Evolutionary conservation across 768 basidiomycete genomes (phyloP), one percentile per base, ranked within the genome.

Genomic region (Lactifluus subvellereus): DNA sequence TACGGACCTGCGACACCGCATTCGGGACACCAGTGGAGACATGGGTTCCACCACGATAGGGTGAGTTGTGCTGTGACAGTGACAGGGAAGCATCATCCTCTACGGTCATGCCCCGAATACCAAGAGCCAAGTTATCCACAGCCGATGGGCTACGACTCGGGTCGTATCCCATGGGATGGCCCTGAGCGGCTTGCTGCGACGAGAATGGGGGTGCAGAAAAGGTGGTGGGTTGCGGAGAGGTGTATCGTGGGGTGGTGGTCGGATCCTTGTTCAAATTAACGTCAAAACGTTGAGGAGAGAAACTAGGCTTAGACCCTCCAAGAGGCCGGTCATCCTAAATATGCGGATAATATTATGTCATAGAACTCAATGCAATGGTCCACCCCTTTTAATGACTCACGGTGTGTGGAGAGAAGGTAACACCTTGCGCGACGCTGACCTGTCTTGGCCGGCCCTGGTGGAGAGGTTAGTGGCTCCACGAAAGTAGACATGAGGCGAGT

Each of bases 41-140:
- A 54, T 71, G 76, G 42, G 67, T 72, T 62, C 62, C 67, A 52
- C 76, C 76, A 60, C 79, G 80, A 61, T 77, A 77, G 10, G 66
- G 40, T 18, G 67, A 49, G 33, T 59, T 62, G 53, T 70, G 68
- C 64, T 76, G 76, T 43, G 68, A 67, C 47, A 72, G 76, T 43
- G 68, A 67, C 47, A 72, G 69, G 58, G 72, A 69, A 56, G 75
- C 76, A 59, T 84, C 84, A 48, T 84, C 84, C 67, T 82, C 84
- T 20, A 84, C 82, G 7, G 72, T 77, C 81, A 84, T 84, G 14
- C 85, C 85, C 62, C 86, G 81, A 53, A 88, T 73, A 4, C 83
- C 78, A 37, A 82, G 72, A 14, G 84, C 75, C 38, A 87, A 75
- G 59, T 78, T 80, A 53, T 82, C 84, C 18, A 77, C 79, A 50